These are phyloP conservation scores for Asterochloris sp. DNA, from an alignment of 139 green algal genomes.

Conservation along the genomic window DNA sequence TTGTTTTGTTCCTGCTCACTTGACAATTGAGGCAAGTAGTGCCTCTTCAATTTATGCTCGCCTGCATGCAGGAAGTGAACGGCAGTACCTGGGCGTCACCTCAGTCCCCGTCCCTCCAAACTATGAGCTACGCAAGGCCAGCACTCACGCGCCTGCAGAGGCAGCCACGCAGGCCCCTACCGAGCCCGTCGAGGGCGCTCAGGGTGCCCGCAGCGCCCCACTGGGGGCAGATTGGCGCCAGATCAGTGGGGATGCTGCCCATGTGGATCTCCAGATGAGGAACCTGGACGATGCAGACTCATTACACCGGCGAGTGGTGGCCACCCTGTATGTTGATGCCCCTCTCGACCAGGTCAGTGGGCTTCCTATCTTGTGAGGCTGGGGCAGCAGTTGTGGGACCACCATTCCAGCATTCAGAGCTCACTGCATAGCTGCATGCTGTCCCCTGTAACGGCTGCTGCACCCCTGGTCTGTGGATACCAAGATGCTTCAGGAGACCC, in stretches of 20 bases:
- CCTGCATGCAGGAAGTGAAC: neutral
- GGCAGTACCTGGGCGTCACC: slow-evolving; percentile 31
- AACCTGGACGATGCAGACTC: slow-evolving; percentile 37
- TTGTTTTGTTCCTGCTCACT: no score
- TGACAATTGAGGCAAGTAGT: no score
- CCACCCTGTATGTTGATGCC: slow-evolving; percentile 39
- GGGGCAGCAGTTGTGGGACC: no score
- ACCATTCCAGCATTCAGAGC: no score
- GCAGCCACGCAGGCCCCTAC: neutral
- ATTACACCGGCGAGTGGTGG: slow-evolving; percentile 44
- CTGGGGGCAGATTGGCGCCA: slow-evolving; percentile 3
- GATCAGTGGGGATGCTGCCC: slow-evolving; percentile 10
- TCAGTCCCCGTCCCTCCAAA: slow-evolving; percentile 32
- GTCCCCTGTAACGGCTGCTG: neutral
- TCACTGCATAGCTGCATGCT: neutral
- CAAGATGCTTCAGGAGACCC: neutral
- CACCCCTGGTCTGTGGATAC: neutral
- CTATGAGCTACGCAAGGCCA: neutral
- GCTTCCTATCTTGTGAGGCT: no score
- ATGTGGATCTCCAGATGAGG: slow-evolving; percentile 47
- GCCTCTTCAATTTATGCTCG: neutral
- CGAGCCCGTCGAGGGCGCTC: neutral
- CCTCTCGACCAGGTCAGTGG: slow-evolving; percentile 14
- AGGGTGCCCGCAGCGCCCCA: neutral
- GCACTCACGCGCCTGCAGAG: neutral